A percentile compares a stretch with the other conserved stretches of the same genome.
Conservation (phyloP, 192 early-diverging fungal genomes). For the Entomortierella parvispora region DNA sequence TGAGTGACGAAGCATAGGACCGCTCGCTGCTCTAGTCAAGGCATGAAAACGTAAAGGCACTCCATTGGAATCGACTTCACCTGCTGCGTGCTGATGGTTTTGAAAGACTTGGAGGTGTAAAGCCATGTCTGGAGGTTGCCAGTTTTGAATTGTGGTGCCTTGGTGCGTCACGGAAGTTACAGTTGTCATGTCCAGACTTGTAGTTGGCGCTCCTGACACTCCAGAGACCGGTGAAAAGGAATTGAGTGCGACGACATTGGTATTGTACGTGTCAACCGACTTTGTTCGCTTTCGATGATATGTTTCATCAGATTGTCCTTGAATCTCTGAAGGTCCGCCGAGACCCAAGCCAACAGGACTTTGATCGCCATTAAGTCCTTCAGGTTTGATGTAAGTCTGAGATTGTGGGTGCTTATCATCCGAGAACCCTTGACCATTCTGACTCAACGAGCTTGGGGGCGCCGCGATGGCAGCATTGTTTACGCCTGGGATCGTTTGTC, state of each 20-base stretch:
- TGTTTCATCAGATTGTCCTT: conserved; percentile 18
- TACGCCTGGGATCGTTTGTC: conserved; percentile 13
- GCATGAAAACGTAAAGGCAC: conserved; percentile 26
- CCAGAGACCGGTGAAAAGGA: conserved; percentile 21
- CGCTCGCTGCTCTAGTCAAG: conserved; percentile 15
- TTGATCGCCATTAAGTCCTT: conserved; percentile 6
- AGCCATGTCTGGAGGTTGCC: conserved; percentile 53
- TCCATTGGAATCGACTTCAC: conserved; percentile 10
- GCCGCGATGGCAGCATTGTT: conserved; percentile 7
- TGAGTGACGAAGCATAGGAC: conserved; percentile 33
- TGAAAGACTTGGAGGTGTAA: conserved; percentile 40
- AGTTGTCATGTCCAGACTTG: conserved; percentile 23
- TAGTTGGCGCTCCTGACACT: not conserved
- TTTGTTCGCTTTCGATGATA: conserved; percentile 51
- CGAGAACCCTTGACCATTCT: not conserved
- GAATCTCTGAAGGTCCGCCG: conserved; percentile 1
- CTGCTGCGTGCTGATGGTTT: conserved; percentile 23
- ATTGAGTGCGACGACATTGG: conserved; percentile 18
- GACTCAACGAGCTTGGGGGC: not conserved
- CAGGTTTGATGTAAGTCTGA: not conserved
- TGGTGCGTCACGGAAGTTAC: conserved; percentile 7
- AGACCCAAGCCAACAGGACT: conserved; percentile 33
- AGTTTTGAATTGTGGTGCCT: conserved; percentile 43
- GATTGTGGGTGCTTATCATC: conserved; percentile 21
- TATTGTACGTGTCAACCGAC: conserved; percentile 51